A percentile compares a stretch with the other conserved stretches of the same genome.
These are phyloP conservation scores for Malbranchea zuffiana DNA, from an alignment of 2,329 filamentous ascomycete genomes.

Conservation along the genomic window DNA sequence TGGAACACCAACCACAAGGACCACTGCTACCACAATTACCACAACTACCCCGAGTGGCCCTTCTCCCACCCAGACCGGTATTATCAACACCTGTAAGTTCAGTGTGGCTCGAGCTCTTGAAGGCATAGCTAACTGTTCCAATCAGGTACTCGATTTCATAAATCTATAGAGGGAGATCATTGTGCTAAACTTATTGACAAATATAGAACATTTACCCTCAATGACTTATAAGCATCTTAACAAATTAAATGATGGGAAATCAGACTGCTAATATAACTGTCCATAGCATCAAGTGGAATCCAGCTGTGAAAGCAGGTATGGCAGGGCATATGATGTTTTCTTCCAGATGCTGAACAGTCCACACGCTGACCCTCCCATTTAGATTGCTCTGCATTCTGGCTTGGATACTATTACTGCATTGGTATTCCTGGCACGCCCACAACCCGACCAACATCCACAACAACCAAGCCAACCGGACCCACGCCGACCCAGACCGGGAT, in stretches of 20 bases:
- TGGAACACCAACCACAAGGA: conserved; percentile 1
- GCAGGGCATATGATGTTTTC: neutral
- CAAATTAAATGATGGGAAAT: neutral
- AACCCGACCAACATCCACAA: neutral
- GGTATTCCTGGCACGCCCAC: conserved; percentile 6
- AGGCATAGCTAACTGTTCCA: no score
- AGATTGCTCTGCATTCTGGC: conserved; percentile 6
- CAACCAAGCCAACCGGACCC: neutral
- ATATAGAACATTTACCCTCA: conserved; percentile 6
- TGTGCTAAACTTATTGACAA: conserved; percentile 8
- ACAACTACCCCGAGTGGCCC: neutral
- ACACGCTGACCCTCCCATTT: no score
- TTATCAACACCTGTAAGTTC: conserved; percentile 4
- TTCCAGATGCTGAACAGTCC: neutral
- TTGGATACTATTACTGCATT: neutral
- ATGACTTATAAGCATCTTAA: conserved; percentile 6
- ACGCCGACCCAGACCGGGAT: conserved; percentile 16
- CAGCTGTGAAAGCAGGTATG: conserved; percentile 1
- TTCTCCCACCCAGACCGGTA: conserved; percentile 6
- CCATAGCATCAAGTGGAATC: conserved; percentile 7
- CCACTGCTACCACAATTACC: neutral
- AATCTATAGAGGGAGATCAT: conserved; percentile 1
- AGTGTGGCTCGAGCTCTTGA: no score
- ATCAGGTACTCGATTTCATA: conserved; percentile 6
- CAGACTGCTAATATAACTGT: neutral